Base-by-base conservation (phyloP, 2,329 filamentous ascomycete genomes). In the Pseudocercospora crystallina region DNA sequence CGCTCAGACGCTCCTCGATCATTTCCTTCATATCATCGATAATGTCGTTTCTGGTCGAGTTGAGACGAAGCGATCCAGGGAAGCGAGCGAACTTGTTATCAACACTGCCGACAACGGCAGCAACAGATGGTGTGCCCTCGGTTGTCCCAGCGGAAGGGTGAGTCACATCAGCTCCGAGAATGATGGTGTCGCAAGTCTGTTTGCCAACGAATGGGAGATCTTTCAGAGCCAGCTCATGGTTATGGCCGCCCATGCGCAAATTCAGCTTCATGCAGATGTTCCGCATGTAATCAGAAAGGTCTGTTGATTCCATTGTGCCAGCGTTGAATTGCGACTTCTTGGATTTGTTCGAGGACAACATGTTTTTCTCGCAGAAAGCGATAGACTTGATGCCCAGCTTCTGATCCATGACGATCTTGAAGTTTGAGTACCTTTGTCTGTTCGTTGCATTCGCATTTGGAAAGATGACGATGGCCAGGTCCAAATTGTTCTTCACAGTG, bases 111-210 rank as follows among this genome's bases (percentile, higher is more conserved):
- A 76, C 74, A 2, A 76, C 59, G 2, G 66, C 66, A 1, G 73
- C 72, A 11, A 76, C 68, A 0, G 71, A 74, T 0, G 73, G 73
- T 0, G 59, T 61, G 9, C 60, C 61, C 2, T 30, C 5, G 1
- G 64, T 14, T 2, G 61, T 47, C 1, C 53, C 59, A 1, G 48
- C 30, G 1, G 59, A 59, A 0, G 74, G 70, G 53, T 78, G 75
- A 0, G 69, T 71, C 1, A 76, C 69, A 52, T 78, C 76, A 0
- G 69, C 69, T 0, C 74, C 73, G 5, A 76, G 54, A 7, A 76
- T 53, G 49, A 5, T 12, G n/a, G n/a, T 26, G 20, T 26, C 7
- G 20, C 20, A 26, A 7, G 4, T 26, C 15, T 17, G 9, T 32
- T 53, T 5, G 43, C 31, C 5, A 34, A 34, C 11, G 10, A 15